phyloP scores from a whole-genome alignment of 2,329 filamentous ascomycete species.

The Hortaea werneckii region DNA sequence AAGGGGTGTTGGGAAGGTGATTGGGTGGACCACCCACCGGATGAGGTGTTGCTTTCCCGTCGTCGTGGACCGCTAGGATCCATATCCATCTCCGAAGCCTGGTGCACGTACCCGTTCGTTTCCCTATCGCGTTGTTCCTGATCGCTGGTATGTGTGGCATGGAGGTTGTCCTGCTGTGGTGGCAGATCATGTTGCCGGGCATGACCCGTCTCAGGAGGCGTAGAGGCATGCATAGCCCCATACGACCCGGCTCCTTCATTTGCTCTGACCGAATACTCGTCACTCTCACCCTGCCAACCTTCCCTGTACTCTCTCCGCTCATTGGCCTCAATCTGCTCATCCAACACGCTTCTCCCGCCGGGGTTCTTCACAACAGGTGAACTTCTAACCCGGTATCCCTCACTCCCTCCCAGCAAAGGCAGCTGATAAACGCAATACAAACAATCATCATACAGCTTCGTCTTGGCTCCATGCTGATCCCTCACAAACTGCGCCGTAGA shows the following conservation, averaged over 20 bases:
- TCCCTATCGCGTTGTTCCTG: not conserved
- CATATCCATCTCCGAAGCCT: too few species aligned
- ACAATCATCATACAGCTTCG: constrained; percentile 96
- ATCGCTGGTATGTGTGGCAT: not conserved
- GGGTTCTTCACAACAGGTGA: constrained; percentile 87
- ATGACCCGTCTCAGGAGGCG: not conserved
- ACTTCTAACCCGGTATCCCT: constrained; percentile 80
- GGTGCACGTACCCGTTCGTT: constrained; percentile 1
- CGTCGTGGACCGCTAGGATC: constrained; percentile 5
- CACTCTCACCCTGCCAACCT: constrained; percentile 78
- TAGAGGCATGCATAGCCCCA: not conserved
- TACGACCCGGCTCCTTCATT: constrained; percentile 1
- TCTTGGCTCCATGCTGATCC: constrained; percentile 78
- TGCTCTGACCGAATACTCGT: constrained; percentile 40
- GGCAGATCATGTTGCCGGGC: not conserved
- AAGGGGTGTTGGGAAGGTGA: constrained; percentile 44
- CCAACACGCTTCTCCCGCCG: constrained; percentile 82
- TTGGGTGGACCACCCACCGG: constrained; percentile 26
- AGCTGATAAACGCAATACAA: constrained; percentile 92
- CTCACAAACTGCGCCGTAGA: constrained; percentile 81
- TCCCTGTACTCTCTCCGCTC: constrained; percentile 83
- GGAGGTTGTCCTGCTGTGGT: not conserved
- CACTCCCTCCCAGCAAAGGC: constrained; percentile 71
- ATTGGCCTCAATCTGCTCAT: constrained; percentile 91
- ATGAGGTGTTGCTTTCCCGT: constrained; percentile 18